These are phyloP conservation scores for Candida ficus DNA, from an alignment of 805 yeast genomes.

Conservation along the genomic window DNA sequence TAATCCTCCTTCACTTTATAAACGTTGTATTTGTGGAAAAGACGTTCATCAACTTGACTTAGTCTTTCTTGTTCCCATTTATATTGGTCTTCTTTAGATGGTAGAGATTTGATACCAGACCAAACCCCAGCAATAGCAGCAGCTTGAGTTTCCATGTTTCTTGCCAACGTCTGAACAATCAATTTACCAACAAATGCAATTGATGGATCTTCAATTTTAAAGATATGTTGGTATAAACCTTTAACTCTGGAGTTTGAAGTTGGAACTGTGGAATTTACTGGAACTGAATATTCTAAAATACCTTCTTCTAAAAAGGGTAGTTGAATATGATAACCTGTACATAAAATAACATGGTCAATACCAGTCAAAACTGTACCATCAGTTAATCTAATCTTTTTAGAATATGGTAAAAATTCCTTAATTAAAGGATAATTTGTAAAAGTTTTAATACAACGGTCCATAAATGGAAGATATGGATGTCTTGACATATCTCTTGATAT, in stretches of 20 bases:
- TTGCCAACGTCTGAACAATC: constrained; percentile 40
- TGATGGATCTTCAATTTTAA: constrained; percentile 42
- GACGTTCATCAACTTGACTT: constrained; percentile 17
- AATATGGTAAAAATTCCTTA: constrained; percentile 26
- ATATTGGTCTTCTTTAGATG: constrained; percentile 35
- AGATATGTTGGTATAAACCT: constrained; percentile 42
- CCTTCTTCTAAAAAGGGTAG: constrained; percentile 31
- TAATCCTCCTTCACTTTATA: constrained; percentile 25
- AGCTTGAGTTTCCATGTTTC: constrained; percentile 45
- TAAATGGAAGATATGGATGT: constrained; percentile 43
- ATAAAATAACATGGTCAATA: constrained; percentile 33
- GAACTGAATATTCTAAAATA: constrained; percentile 20
- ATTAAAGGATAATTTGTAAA: constrained; percentile 26
- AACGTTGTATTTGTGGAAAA: constrained; percentile 33
- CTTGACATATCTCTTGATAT: constrained; percentile 66
- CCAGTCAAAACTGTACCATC: constrained; percentile 31
- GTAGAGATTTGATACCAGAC: constrained; percentile 37
- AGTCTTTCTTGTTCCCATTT: constrained; percentile 29
- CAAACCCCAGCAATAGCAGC: constrained; percentile 58
- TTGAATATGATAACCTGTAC: constrained; percentile 42
- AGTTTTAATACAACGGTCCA: constrained; percentile 26
- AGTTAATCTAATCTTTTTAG: constrained; percentile 23
- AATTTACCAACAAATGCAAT: constrained; percentile 38
- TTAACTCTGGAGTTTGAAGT: constrained; percentile 30
- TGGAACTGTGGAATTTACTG: constrained; percentile 17